Conservation (phyloP, 306 rosid species). For the Senna siamea region DNA sequence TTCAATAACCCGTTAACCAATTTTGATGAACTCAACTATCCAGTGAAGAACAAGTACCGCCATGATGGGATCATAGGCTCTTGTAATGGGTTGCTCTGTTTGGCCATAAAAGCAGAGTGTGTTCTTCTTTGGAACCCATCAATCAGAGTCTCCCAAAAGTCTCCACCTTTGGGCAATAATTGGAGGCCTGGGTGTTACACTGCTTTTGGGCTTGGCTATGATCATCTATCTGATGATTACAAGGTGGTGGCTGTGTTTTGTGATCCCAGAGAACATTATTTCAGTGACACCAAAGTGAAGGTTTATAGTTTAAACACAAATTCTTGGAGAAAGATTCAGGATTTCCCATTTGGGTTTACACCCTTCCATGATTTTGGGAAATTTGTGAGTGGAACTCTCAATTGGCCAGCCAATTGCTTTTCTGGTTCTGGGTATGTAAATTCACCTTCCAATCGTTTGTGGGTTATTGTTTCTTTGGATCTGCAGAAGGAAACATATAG, state of each 20-base stretch:
- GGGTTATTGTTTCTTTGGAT: conserved; percentile 53
- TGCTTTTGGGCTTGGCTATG: conserved; percentile 58
- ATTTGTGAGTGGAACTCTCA: conserved; percentile 53
- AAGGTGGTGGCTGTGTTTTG: conserved; percentile 57
- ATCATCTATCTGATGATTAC: conserved; percentile 48
- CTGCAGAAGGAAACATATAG: conserved; percentile 46
- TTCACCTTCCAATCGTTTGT: conserved; percentile 29
- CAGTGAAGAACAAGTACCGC: conserved; percentile 53
- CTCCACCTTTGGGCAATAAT: conserved; percentile 55
- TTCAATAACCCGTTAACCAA: conserved; percentile 30
- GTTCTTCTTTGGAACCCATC: conserved; percentile 63
- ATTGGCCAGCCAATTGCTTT: conserved; percentile 44
- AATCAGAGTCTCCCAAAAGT: conserved; percentile 47
- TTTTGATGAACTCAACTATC: conserved; percentile 47
- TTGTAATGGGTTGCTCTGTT: conserved; percentile 54
- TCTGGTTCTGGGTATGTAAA: conserved; percentile 19
- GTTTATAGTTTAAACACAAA: conserved; percentile 41
- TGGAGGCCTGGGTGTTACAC: conserved; percentile 61
- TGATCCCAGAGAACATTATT: conserved; percentile 43
- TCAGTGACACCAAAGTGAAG: conserved; percentile 50
- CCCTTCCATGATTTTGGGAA: conserved; percentile 50
- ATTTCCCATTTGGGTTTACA: conserved; percentile 47
- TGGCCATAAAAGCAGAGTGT: conserved; percentile 56
- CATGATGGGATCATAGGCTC: conserved; percentile 58
- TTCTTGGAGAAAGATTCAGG: conserved; percentile 54